Conservation (phyloP, 225 moss, liverwort and hornwort species). For the Polytrichum commune region DNA sequence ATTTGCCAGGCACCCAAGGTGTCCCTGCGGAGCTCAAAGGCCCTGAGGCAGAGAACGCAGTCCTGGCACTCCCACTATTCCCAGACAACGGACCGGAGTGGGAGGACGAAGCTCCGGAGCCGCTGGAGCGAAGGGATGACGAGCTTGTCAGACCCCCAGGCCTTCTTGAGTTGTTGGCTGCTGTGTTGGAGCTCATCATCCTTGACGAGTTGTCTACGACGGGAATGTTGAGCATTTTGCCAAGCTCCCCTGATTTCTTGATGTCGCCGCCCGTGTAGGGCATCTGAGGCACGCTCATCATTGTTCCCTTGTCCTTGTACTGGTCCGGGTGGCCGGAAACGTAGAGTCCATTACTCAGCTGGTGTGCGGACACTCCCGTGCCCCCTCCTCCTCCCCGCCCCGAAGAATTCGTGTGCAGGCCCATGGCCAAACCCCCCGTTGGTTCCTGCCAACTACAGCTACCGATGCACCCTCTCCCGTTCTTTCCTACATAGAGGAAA, state of each 20-base stretch:
- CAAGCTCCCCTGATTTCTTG: slow-evolving; percentile 93
- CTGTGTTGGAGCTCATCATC: slow-evolving; percentile 14
- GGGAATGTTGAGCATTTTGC: slow-evolving; percentile 84
- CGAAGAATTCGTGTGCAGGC: slow-evolving; percentile 28
- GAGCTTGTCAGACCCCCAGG: slow-evolving; percentile 15
- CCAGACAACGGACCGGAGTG: slow-evolving; percentile 50
- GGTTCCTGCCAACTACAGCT: background rate
- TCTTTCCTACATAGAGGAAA: background rate
- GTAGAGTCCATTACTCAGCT: slow-evolving; percentile 91
- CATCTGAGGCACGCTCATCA: slow-evolving; percentile 79
- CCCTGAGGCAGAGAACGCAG: slow-evolving; percentile 48
- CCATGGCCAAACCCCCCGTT: slow-evolving; percentile 23
- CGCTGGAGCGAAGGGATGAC: slow-evolving; percentile 13
- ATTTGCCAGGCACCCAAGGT: slow-evolving; percentile 44
- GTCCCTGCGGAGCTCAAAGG: slow-evolving; percentile 48
- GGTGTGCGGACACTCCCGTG: slow-evolving; percentile 64
- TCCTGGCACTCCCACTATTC: background rate
- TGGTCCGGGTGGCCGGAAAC: slow-evolving; percentile 91
- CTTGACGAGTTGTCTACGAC: slow-evolving; percentile 29
- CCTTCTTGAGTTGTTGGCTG: slow-evolving; percentile 22
- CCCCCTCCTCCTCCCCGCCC: slow-evolving; percentile 20
- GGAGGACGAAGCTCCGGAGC: slow-evolving; percentile 38
- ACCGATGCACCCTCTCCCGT: too few relatives aligned
- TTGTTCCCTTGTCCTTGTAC: slow-evolving; percentile 57
- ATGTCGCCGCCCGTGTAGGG: slow-evolving; percentile 95